Evolutionary conservation across 169 alveolate species (phyloP), one percentile per base, ranked within the genome.

Genomic region (Babesia bovis): DNA sequence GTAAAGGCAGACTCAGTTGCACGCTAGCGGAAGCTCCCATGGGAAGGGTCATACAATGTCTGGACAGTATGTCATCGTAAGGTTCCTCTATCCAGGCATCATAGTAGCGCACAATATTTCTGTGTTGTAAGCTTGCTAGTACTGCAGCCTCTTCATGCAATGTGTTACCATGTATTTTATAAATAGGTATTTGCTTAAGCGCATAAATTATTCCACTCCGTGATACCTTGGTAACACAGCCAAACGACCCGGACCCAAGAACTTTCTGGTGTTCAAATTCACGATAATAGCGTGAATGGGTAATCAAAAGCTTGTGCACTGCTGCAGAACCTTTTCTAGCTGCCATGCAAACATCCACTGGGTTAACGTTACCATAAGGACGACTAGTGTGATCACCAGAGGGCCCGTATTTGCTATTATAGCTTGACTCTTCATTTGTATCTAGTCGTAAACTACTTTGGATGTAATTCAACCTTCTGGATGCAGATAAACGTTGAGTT

Each of bases 21-120:
- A 63, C 0, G 33, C 49, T 63, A 25, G 25, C 50, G 15, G 61
- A 59, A 21, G 32, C 17, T 21, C 47, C 61, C 35, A 42, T 32
- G 40, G 56, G 52, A 10, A 55, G 32, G 40, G 45, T 42, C 50
- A 44, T 45, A 21, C 56, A 32, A 53, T 66, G 82, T 17, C 57
- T 61, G 26, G 58, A 26, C 45, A 72, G 51, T 36, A 67, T 69
- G 30, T 35, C 73, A 36, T 89, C 93, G 21, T 72, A 72, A 17
- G 91, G 79, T 30, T 85, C 87, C 67, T 90, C 93, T 30, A 84
- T 78, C 95, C 95, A 90, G 38, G 95, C 95, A 67, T 90, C 94
- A 58, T 90, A 90, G 65, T 90, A 90, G 35, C 94, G 82, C 32
- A 90, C 95, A 33, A 90, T 90, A 56, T 90, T 87, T 65, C 85